Conservation (phyloP, 1,139 yeast genomes). For the Ogataea hybrid region DNA sequence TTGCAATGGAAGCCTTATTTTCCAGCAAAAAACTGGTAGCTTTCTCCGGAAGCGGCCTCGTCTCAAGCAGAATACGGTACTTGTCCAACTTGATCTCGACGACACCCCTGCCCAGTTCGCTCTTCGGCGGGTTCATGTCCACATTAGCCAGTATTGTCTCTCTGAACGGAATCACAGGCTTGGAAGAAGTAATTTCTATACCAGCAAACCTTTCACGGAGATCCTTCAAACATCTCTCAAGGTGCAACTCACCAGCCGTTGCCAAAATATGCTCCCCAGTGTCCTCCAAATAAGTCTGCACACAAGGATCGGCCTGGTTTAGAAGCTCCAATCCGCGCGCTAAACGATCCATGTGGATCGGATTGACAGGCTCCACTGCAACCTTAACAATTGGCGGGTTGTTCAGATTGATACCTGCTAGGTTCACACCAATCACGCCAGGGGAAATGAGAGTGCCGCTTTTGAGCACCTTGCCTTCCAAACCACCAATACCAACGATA, state of each 20-base stretch:
- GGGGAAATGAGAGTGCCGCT: conserved; percentile 73
- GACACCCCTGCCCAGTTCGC: conserved; percentile 37
- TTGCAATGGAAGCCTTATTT: conserved; percentile 42
- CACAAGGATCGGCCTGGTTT: conserved; percentile 91
- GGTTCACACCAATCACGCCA: conserved; percentile 54
- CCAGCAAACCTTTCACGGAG: conserved; percentile 90
- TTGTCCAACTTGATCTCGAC: conserved; percentile 32
- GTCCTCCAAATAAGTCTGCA: conserved; percentile 79
- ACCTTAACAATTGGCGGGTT: conserved; percentile 89
- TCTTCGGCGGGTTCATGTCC: conserved; percentile 45
- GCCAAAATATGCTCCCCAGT: conserved; percentile 89
- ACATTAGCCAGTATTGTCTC: conserved; percentile 62
- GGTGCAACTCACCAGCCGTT: conserved; percentile 94
- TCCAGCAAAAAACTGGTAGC: conserved; percentile 50
- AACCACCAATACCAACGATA: conserved; percentile 91
- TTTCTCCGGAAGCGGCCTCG: conserved; percentile 55
- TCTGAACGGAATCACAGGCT: conserved; percentile 92
- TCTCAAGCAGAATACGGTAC: conserved; percentile 41
- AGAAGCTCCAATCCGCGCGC: conserved; percentile 77
- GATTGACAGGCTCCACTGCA: conserved; percentile 91
- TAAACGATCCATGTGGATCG: conserved; percentile 70
- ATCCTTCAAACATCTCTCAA: conserved; percentile 89
- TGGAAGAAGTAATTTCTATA: conserved; percentile 79
- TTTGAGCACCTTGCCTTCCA: conserved; percentile 78
- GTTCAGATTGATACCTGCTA: conserved; percentile 66